Base-by-base conservation (phyloP, 2,329 filamentous ascomycete species). In the Aspergillus nomiae region DNA sequence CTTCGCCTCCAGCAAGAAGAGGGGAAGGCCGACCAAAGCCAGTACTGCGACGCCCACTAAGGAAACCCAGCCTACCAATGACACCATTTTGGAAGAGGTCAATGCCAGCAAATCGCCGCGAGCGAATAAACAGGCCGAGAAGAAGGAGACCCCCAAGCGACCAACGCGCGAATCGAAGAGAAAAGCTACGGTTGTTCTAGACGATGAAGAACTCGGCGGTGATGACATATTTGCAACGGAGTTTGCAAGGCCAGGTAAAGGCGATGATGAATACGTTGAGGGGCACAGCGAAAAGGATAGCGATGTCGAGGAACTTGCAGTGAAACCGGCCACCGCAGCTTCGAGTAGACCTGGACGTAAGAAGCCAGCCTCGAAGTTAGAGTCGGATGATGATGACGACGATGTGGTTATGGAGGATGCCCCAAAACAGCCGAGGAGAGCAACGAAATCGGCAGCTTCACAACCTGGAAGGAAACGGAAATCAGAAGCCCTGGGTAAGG, bases 181-280 rank as follows among this genome's bases (percentile, higher is more conserved):
- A 62, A 80, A 77, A 69, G 75, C 73, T 74, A 76, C 64, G 61
- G 60, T 62, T 65, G 72, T 66, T 67, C 24, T 90, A 67, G 86
- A 92, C 24, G 90, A 91, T 59, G 89, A 89, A 38, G 84, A 92
- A 51, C 89, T 86, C 51, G 84, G 79, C 3, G 90, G 87, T n/a
- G 90, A 92, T 67, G 94, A 97, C 70, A 93, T 97, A 24, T 94
- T 94, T 76, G 90, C 89, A 16, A 89, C 90, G 4, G 88, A 92
- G 67, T 85, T 85, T 38, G 90, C 88, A 73, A 85, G 85, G 55
- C 81, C 86, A 51, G 87, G 85, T 61, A 92, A 88, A 74, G 84
- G 86, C 14, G 74, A 78, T 56, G 90, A 88, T 70, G 88, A 88
- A 46, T 91, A 95, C 72, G 89, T 92, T 59, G 84, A 86, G 63